These are phyloP conservation scores for Colletotrichum truncatum DNA, from an alignment of 2,329 filamentous ascomycete species.

Conservation along the genomic window DNA sequence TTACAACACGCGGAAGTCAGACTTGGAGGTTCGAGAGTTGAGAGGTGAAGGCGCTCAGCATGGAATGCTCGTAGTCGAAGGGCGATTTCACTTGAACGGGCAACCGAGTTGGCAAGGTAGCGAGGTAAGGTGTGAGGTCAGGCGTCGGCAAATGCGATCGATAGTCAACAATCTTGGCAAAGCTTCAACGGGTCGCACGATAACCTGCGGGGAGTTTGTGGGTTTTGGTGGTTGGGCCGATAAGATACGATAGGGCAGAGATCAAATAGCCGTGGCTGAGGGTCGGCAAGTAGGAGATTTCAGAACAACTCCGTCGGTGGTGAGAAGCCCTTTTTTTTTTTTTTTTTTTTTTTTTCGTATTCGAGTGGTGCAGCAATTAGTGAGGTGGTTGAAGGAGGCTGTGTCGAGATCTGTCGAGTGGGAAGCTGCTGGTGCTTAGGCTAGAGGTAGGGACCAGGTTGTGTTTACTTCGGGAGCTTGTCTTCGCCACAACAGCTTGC, in stretches of 20 bases:
- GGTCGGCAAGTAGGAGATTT: neutral
- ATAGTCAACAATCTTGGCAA: constrained; percentile 30
- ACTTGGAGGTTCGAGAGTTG: neutral
- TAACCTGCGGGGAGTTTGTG: neutral
- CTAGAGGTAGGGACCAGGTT: neutral
- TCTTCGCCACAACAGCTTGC: constrained; percentile 28
- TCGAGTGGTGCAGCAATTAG: neutral
- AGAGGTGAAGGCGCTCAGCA: neutral
- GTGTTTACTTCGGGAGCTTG: constrained; percentile 8
- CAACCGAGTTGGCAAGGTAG: neutral
- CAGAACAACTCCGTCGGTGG: neutral
- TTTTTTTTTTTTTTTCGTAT: neutral
- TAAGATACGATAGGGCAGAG: neutral
- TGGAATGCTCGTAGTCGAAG: neutral
- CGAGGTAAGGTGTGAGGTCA: neutral
- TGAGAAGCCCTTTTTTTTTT: neutral
- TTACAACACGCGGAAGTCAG: neutral
- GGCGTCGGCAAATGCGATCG: neutral
- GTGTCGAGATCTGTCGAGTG: constrained; percentile 12
- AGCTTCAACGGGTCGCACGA: constrained; percentile 1
- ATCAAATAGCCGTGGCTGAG: neutral
- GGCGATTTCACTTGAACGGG: neutral
- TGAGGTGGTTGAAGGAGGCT: constrained; percentile 15
- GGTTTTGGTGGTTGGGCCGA: neutral
- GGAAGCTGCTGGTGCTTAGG: neutral